Conservation (phyloP, 116 monocot genomes). For the Zostera marina region DNA sequence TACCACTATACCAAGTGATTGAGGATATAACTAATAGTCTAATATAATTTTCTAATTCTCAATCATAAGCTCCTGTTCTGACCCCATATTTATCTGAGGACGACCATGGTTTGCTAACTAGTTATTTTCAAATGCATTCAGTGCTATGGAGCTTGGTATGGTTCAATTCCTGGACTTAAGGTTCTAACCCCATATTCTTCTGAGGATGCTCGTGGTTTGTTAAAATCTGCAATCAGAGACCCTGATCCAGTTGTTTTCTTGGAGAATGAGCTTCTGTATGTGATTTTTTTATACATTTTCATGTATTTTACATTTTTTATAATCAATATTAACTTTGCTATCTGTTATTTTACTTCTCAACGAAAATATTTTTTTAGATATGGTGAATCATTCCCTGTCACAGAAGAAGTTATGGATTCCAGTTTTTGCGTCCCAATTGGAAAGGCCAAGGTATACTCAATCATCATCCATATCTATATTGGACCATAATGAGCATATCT, state of each 20-base stretch:
- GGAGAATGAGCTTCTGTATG: slow-evolving; percentile 88
- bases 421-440: slow-evolving; percentile 94
- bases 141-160: slow-evolving; percentile 97
- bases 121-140: slow-evolving; percentile 16
- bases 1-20: too few species aligned
- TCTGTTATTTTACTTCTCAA: slow-evolving; percentile 1
- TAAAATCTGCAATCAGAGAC: slow-evolving; percentile 85
- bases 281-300: neutral
- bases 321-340: slow-evolving; percentile 1
- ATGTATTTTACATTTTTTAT: too few species aligned
- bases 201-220: slow-evolving; percentile 84
- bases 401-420: slow-evolving; percentile 85
- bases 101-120: too few species aligned
- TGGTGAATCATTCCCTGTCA: slow-evolving; percentile 88
- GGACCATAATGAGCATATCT: neutral
- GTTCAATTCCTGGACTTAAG: slow-evolving; percentile 71
- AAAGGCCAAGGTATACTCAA: slow-evolving; percentile 63
- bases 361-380: slow-evolving; percentile 31
- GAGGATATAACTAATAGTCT: neutral
- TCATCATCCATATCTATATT: too few species aligned
- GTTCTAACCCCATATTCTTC: slow-evolving; percentile 71
- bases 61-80: too few species aligned
- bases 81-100: too few species aligned
- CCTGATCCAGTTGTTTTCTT: slow-evolving; percentile 93
- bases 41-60: too few species aligned